Percentiles rank a stretch among this genome's conserved stretches.
Evolutionary conservation across 2,329 filamentous ascomycete genomes (phyloP).

Genomic region (Alternaria ethzedia): DNA sequence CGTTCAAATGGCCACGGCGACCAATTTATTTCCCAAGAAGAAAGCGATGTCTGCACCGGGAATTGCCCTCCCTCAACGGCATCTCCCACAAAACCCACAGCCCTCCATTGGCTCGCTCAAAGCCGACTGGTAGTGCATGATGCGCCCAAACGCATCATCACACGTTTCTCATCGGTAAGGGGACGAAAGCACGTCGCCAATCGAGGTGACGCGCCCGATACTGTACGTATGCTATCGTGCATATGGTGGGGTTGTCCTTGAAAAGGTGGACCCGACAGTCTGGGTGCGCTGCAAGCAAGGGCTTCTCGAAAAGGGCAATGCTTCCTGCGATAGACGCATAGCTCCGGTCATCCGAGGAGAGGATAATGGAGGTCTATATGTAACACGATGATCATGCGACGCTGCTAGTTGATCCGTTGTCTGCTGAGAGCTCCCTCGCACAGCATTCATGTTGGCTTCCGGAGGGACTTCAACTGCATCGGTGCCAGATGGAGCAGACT

Average conservation of each 20-base stretch:
- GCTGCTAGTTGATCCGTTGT: not conserved
- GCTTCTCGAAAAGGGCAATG: not conserved
- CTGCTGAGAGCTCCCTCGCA: not conserved
- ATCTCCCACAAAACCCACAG: not conserved
- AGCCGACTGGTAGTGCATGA: not conserved
- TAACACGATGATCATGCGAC: not conserved
- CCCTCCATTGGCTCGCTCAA: not conserved
- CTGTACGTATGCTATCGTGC: not conserved
- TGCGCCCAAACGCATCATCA: not conserved
- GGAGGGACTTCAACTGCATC: not conserved
- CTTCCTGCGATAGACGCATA: not conserved
- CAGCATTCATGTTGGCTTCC: not conserved
- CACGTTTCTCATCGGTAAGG: not conserved
- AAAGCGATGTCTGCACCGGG: not conserved
- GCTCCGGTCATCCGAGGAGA: not conserved
- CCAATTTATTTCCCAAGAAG: not conserved
- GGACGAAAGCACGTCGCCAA: not conserved
- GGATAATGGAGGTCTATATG: not conserved
- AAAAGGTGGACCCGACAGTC: not conserved
- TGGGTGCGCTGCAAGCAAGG: not conserved
- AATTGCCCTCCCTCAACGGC: not conserved
- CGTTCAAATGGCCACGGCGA: not conserved
- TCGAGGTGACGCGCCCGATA: not conserved
- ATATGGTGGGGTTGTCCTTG: not conserved
- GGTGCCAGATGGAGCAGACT: not conserved